Evolutionary conservation across 352 stramenopile species (phyloP).

Genomic region (Peronospora belbahrii): DNA sequence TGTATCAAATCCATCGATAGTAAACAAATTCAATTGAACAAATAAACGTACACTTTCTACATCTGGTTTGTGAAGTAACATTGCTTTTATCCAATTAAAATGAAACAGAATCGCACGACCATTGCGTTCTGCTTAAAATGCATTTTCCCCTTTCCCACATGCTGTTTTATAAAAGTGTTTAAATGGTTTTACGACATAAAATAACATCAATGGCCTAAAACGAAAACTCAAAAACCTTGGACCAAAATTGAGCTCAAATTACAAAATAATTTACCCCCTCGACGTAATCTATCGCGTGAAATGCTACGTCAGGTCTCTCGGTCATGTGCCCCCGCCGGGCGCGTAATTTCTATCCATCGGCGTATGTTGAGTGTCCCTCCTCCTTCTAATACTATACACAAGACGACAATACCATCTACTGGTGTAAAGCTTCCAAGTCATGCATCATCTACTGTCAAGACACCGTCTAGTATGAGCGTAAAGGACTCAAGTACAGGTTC

Average conservation of each 20-base stretch:
- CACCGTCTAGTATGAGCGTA: conserved; percentile 15
- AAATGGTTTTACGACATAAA: no score
- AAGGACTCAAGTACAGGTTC: conserved; percentile 33
- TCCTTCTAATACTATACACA: no score
- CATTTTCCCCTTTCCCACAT: no score
- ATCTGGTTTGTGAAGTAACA: conserved; percentile 2
- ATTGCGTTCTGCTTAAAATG: conserved; percentile 34
- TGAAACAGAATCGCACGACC: conserved; percentile 46
- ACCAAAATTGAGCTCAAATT: no score
- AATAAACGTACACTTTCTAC: conserved; percentile 18
- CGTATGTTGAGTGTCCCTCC: conserved; percentile 13
- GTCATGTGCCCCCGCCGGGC: conserved; percentile 12
- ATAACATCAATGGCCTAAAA: no score
- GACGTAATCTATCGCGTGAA: conserved; percentile 5
- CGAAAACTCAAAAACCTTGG: no score
- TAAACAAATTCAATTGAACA: no score
- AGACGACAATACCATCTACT: background rate
- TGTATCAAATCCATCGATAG: no score
- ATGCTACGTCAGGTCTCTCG: conserved; percentile 25
- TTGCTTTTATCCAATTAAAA: conserved; percentile 14
- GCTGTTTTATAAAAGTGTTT: no score
- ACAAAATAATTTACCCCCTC: no score
- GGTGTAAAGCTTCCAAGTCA: conserved; percentile 5
- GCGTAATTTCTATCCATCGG: conserved; percentile 2
- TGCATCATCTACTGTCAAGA: background rate